A percentile compares a stretch with the other conserved stretches of the same genome.
These are phyloP conservation scores for Apophysomyces variabilis DNA, from an alignment of 371 early-diverging fungal species.

Conservation along the genomic window DNA sequence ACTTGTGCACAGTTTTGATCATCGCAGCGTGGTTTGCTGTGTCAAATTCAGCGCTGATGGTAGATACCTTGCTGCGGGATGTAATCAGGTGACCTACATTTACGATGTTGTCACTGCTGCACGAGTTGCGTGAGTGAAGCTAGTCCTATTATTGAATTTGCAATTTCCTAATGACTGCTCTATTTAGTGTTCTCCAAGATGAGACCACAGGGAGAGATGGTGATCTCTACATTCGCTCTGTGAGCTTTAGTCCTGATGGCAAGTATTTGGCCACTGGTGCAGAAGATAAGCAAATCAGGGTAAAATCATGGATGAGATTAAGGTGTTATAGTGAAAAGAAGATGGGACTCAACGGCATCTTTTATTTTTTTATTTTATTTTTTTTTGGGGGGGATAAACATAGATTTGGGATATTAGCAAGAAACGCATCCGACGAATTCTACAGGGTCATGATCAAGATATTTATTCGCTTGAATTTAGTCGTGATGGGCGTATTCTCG, in stretches of 20 bases:
- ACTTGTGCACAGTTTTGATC: constrained; percentile 85
- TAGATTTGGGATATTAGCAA: constrained; percentile 75
- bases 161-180: neutral
- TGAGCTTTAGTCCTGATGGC: constrained; percentile 96
- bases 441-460: constrained; percentile 91
- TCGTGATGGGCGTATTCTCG: constrained; percentile 83
- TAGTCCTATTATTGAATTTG: neutral
- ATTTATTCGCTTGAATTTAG: constrained; percentile 95
- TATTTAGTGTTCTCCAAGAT: constrained; percentile 75
- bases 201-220: constrained; percentile 72
- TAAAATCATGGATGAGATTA: constrained; percentile 27
- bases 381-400: neutral
- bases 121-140: constrained; percentile 65
- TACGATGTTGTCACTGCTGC: constrained; percentile 82
- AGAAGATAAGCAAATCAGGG: constrained; percentile 93
- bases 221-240: constrained; percentile 95
- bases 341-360: neutral
- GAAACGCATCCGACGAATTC: constrained; percentile 63
- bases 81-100: constrained; percentile 90
- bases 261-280: constrained; percentile 95
- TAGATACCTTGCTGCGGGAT: constrained; percentile 92
- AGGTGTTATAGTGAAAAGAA: no score
- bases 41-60: constrained; percentile 95
- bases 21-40: constrained; percentile 94
- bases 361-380: constrained; percentile 2